Percentiles rank a stretch among this genome's conserved stretches.
These are phyloP conservation scores for Penicillium canescens DNA, from an alignment of 495 filamentous ascomycete genomes.

Conservation along the genomic window DNA sequence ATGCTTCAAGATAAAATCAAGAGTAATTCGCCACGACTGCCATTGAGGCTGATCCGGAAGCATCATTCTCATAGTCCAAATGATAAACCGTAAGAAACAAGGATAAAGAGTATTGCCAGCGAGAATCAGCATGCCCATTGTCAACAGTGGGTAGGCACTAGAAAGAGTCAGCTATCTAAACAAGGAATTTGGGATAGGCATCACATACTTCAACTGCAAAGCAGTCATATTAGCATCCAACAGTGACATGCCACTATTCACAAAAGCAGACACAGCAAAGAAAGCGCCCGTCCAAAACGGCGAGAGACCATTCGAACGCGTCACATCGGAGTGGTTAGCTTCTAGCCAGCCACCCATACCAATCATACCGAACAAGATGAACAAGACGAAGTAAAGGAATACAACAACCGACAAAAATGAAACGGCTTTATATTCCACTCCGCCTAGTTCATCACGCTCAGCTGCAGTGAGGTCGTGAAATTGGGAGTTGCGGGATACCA, in stretches of 20 bases:
- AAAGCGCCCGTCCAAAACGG: slow-evolving; percentile 56
- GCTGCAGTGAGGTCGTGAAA: slow-evolving; percentile 67
- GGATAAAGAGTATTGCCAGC: slow-evolving; percentile 84
- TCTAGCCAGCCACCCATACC: slow-evolving; percentile 73
- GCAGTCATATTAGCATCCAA: slow-evolving; percentile 76
- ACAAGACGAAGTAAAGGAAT: slow-evolving; percentile 69
- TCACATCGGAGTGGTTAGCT: slow-evolving; percentile 54
- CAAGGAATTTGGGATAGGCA: neutral
- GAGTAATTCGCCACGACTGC: slow-evolving; percentile 58
- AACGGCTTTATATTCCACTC: slow-evolving; percentile 78
- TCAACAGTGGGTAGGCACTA: slow-evolving; percentile 66
- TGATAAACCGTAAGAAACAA: slow-evolving; percentile 72
- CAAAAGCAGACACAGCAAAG: slow-evolving; percentile 69
- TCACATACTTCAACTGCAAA: slow-evolving; percentile 37
- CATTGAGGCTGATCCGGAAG: slow-evolving; percentile 45
- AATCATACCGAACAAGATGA: slow-evolving; percentile 70
- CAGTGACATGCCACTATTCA: slow-evolving; percentile 84
- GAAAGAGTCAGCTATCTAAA: slow-evolving; percentile 10
- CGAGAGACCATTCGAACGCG: slow-evolving; percentile 67
- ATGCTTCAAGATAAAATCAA: slow-evolving; percentile 79
- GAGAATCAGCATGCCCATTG: slow-evolving; percentile 75
- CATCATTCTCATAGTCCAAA: slow-evolving; percentile 61
- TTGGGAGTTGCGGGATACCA: slow-evolving; percentile 68
- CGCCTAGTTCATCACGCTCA: slow-evolving; percentile 73
- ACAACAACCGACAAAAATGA: slow-evolving; percentile 71